Evolutionary conservation across 2,329 filamentous ascomycete genomes (phyloP).

Genomic region (Diaporthe nobilis): DNA sequence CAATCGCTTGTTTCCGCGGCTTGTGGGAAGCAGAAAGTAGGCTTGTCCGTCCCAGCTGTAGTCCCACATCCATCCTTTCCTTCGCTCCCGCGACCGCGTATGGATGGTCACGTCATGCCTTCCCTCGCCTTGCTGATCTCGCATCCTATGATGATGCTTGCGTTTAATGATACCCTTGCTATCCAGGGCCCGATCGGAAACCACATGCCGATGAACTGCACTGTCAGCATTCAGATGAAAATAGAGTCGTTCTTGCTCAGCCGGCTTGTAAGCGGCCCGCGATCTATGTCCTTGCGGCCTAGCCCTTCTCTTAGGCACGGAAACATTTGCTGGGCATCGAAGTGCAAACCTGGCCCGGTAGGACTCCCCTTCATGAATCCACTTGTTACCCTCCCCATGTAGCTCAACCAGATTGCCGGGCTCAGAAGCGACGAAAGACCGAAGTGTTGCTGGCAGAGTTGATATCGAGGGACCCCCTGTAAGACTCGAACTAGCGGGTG

Average conservation of each 20-base stretch:
- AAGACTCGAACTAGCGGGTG: conserved; percentile 10
- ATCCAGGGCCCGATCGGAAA: not conserved
- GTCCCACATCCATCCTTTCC: conserved; percentile 13
- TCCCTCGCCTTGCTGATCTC: conserved; percentile 21
- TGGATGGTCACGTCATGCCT: conserved; percentile 27
- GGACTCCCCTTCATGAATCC: not conserved
- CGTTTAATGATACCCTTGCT: conserved; percentile 2
- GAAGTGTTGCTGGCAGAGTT: conserved; percentile 9
- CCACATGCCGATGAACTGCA: conserved; percentile 22
- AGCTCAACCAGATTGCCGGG: conserved; percentile 22
- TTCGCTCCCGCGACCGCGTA: conserved; percentile 10
- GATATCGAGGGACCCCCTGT: conserved; percentile 3
- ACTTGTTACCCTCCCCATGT: conserved; percentile 4
- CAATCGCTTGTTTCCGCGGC: conserved; percentile 32
- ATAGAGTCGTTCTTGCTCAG: conserved; percentile 3
- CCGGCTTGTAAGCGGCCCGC: conserved; percentile 9
- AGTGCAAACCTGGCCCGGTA: not conserved
- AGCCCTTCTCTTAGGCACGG: not conserved
- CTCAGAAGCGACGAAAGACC: not conserved
- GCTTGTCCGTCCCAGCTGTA: conserved; percentile 35
- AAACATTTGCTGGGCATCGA: not conserved
- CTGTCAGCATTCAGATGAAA: conserved; percentile 27
- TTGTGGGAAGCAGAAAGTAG: conserved; percentile 20
- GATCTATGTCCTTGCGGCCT: not conserved
- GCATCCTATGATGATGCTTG: conserved; percentile 32